Evolutionary conservation across 768 basidiomycete species (phyloP), one percentile per base, ranked within the genome.

Genomic region (Tulasnella sp.): DNA sequence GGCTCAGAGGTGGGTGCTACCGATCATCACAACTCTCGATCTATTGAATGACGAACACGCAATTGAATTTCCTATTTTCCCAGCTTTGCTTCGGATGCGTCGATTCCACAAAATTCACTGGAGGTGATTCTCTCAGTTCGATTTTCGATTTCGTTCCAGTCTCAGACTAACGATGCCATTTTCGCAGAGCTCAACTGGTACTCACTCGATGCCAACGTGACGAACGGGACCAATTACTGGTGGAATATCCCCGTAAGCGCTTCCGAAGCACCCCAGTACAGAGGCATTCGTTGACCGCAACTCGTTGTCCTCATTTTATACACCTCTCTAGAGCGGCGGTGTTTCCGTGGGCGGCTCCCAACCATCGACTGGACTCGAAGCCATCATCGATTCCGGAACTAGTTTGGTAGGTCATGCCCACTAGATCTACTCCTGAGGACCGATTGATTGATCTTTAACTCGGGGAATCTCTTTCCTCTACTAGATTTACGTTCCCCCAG

Each of bases 61-160:
- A 1, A 3, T 3, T 23, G 1, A 20, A 10, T 10, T 44, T 44
- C 20, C 48, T 3, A 32, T 29, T n/a, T 13, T n/a, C n/a, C n/a
- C 32, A 67, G 61, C 61, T 67, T 67, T 67, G 61, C 32, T 29
- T 67, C n/a, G 61, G 61, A n/a, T 67, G 61, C 29, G 13, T 67
- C 32, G 61, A 67, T 16, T 67, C 61, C 26, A 67, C 61, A 10
- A 67, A 67, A 32, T 67, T 32, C 10, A 67, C 20, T 6, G 61
- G 61, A 15, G n/a, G 61, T 67, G 61, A 67, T 26, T 57, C n/a
- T 23, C 9, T n/a, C n/a, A 10, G 26, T n/a, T 11, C n/a, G 10
- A 57, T 23, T 9, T n/a, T n/a, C 10, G 16, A 46, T 48, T 48
- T 16, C 3, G 15, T 48, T 5, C 10, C 11, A 48, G 46, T 16